A percentile compares a stretch with the other conserved stretches of the same genome.
Evolutionary conservation across 768 basidiomycete species (phyloP).

Genomic region (Lactarius sp.): DNA sequence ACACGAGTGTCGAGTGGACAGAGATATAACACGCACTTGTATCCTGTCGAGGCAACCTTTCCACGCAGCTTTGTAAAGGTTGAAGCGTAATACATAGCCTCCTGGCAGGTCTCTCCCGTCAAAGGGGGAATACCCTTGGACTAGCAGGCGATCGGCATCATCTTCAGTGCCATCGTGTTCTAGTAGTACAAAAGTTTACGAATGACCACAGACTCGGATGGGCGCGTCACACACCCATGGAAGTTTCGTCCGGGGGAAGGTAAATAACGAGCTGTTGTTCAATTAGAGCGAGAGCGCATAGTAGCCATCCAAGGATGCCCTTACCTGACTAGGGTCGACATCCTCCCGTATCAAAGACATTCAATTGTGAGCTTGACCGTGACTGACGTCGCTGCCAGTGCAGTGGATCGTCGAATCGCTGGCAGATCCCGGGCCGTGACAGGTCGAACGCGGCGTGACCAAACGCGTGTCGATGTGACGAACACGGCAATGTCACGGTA

Average conservation of each 20-base stretch:
- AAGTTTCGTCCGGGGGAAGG: conserved; percentile 18
- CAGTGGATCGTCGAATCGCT: too few species aligned
- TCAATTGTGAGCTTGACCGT: neutral
- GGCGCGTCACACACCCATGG: neutral
- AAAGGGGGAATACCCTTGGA: conserved; percentile 18
- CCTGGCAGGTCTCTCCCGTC: conserved; percentile 23
- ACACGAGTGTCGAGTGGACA: neutral
- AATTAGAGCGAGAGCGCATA: neutral
- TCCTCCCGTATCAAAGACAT: conserved; percentile 16
- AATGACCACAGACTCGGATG: neutral
- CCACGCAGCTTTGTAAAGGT: conserved; percentile 23
- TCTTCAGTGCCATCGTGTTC: neutral
- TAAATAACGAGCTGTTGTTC: conserved; percentile 18
- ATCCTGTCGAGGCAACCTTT: conserved; percentile 21
- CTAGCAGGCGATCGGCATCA: neutral
- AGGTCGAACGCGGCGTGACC: neutral
- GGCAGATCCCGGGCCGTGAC: too few species aligned
- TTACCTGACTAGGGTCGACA: conserved; percentile 24
- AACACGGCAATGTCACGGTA: neutral
- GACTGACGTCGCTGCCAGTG: too few species aligned
- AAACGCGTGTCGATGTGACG: neutral
- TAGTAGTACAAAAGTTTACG: neutral
- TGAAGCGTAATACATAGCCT: conserved; percentile 18
- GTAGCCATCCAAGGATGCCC: neutral
- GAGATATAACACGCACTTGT: conserved; percentile 12